phyloP scores from a whole-genome alignment of 2,329 filamentous ascomycete genomes.

The Dactylellina cionopaga region DNA sequence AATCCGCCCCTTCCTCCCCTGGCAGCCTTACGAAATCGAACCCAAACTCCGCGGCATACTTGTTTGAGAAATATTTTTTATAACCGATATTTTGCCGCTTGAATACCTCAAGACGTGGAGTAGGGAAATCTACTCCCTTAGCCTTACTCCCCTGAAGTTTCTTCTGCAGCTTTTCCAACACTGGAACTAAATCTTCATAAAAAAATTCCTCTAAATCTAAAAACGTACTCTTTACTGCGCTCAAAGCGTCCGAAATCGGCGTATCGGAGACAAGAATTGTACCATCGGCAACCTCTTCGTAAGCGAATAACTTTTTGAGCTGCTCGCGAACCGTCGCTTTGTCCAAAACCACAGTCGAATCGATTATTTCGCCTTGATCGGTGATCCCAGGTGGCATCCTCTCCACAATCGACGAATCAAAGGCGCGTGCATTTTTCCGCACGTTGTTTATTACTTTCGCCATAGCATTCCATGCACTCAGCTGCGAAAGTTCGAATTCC shows the following conservation, averaged over 20 bases:
- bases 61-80: background rate
- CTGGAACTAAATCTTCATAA: background rate
- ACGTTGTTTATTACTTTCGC: too few relatives aligned
- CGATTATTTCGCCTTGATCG: background rate
- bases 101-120: background rate
- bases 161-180: background rate
- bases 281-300: constrained; percentile 4
- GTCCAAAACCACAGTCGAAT: background rate
- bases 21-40: background rate
- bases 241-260: background rate
- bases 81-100: constrained; percentile 10
- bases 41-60: background rate
- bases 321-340: background rate
- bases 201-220: background rate
- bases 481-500: too few relatives aligned
- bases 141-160: background rate
- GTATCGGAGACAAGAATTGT: constrained; percentile 8
- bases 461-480: background rate
- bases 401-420: too few relatives aligned
- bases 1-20: too few relatives aligned
- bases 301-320: background rate
- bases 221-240: background rate
- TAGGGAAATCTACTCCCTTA: background rate
- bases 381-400: background rate
- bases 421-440: too few relatives aligned